Base-by-base conservation (phyloP, 1,284 basidiomycete genomes). In the Uromyces viciae-fabae region DNA sequence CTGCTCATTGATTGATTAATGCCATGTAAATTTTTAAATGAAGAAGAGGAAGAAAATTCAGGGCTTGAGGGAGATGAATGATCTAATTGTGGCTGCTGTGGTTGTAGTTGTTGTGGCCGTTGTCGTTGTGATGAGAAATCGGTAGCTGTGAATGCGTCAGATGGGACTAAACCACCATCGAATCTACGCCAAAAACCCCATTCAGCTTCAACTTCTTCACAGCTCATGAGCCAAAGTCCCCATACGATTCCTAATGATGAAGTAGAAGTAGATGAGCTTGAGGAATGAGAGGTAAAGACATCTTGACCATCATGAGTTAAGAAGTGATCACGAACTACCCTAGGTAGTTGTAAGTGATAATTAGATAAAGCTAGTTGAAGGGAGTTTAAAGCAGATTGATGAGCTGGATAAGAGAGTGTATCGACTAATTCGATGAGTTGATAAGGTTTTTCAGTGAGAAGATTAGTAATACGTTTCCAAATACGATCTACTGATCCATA, bases 141-240 rank as follows among this genome's bases (percentile, higher is more conserved):
- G 56, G 71, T 46, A 15, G 52, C 60, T 9, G 83, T 81, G n/a
- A 83, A 82, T 0, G 81, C 83, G 22, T 82, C 56, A 46, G 95
- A 93, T n/a, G 78, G 78, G 56, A 81, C 62, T 14, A 62, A 36
- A 28, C 78, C 78, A 43, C 91, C 89, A 84, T 97, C 95, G 56
- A 95, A 93, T 84, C 93, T 91, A 82, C 94, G 88, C 95, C 95
- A 97, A 85, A 95, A 96, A 64, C 89, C 88, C 94, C 94, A 97
- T 86, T 98, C 95, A 82, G 94, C 91, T 81, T 94, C 88, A 33
- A 96, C 93, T 83, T 94, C 92, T 84, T 98, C 95, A 46, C 96
- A 88, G 15, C 93, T 83, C 83, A 85, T 84, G 82, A 84, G 83
- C 84, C 84, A 84, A 33, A 85, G 72, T 14, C 85, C 85, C 78